A percentile compares a stretch with the other conserved stretches of the same genome.
These are phyloP conservation scores for Tolypocladium guangdongense DNA, from an alignment of 2,329 filamentous ascomycete genomes.

Conservation along the genomic window DNA sequence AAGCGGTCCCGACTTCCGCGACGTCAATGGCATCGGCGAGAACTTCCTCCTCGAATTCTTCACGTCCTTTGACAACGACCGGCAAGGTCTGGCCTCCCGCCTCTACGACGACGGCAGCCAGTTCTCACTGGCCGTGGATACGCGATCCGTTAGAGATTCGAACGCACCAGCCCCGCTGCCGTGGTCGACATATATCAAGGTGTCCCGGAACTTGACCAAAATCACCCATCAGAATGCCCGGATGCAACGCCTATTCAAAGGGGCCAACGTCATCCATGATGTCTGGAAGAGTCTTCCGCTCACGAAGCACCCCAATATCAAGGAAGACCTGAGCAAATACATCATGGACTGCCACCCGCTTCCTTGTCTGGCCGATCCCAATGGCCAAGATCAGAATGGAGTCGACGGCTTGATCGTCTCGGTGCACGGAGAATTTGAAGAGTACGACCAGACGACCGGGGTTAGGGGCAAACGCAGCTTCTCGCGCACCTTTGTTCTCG, in stretches of 20 bases:
- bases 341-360: constrained; percentile 73
- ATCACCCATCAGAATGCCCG: constrained; percentile 50
- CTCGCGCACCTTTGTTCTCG: constrained; percentile 69
- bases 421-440: constrained; percentile 77
- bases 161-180: constrained; percentile 34
- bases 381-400: constrained; percentile 49
- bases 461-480: constrained; percentile 63
- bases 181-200: constrained; percentile 67
- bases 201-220: constrained; percentile 66
- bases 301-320: constrained; percentile 65
- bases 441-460: constrained; percentile 47
- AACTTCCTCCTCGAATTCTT: constrained; percentile 69
- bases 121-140: constrained; percentile 68
- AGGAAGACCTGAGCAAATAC: constrained; percentile 58
- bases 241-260: constrained; percentile 55
- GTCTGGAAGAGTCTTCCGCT: constrained; percentile 60
- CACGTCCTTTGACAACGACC: constrained; percentile 60
- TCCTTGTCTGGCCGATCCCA: constrained; percentile 59
- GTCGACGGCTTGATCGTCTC: constrained; percentile 70
- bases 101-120: constrained; percentile 68
- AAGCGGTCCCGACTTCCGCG: constrained; percentile 58
- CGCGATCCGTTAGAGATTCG: constrained; percentile 38
- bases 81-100: constrained; percentile 46
- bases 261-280: constrained; percentile 52
- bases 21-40: constrained; percentile 64